A percentile compares a stretch with the other conserved stretches of the same genome.
These are phyloP conservation scores for Leishmania tropica DNA, from an alignment of 208 protist genomes.

Conservation along the genomic window DNA sequence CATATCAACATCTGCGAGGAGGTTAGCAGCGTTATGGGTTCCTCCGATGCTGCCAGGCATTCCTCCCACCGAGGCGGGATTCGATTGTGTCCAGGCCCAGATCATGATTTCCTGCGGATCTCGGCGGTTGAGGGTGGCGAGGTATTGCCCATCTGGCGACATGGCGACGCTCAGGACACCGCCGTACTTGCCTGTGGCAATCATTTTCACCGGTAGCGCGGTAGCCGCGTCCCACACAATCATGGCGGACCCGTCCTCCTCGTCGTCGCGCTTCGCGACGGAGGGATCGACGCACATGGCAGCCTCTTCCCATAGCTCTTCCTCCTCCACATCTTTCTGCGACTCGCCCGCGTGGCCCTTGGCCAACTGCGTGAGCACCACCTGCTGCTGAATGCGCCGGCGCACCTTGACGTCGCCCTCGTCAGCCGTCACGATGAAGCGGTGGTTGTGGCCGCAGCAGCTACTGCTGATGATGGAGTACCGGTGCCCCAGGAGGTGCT, in stretches of 20 bases:
- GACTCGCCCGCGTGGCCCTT: constrained; percentile 28
- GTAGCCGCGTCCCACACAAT: constrained; percentile 95
- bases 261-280: constrained; percentile 62
- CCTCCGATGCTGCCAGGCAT: constrained; percentile 6
- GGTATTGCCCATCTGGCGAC: constrained; percentile 85
- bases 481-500: constrained; percentile 90
- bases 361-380: constrained; percentile 18
- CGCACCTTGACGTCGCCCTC: constrained; percentile 55
- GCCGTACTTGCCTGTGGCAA: constrained; percentile 71
- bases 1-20: constrained; percentile 22
- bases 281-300: constrained; percentile 48
- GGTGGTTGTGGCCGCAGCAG: constrained; percentile 79
- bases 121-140: constrained; percentile 87
- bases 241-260: constrained; percentile 87
- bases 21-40: constrained; percentile 9
- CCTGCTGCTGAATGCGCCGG: constrained; percentile 19
- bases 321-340: constrained; percentile 23
- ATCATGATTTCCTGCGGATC: constrained; percentile 91
- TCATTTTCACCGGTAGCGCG: constrained; percentile 81
- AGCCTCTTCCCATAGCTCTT: constrained; percentile 35
- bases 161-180: constrained; percentile 91
- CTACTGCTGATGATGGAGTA: constrained; percentile 78
- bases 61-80: background rate
- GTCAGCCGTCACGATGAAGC: constrained; percentile 94
- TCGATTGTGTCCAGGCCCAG: constrained; percentile 86